phyloP scores from a whole-genome alignment of 2,329 filamentous ascomycete genomes.

The Sclerotinia minor region DNA sequence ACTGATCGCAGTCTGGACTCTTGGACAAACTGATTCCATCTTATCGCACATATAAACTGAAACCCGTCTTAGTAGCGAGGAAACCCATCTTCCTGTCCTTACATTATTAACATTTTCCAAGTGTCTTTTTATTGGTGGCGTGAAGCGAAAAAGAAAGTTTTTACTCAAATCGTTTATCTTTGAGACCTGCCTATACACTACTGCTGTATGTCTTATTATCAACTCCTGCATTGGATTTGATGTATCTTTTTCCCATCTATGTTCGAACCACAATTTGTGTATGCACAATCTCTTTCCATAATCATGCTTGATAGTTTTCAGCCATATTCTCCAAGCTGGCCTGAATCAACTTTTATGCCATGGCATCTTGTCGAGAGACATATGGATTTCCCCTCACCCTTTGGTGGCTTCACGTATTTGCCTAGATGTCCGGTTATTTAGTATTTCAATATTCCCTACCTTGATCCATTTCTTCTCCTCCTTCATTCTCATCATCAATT shows the following conservation, averaged over 20 bases:
- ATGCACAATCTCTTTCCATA: background rate
- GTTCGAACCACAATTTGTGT: background rate
- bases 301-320: background rate
- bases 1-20: no score
- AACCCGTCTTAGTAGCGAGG: no score
- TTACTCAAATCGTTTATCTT: background rate
- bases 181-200: background rate
- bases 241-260: background rate
- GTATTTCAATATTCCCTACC: conserved; percentile 22
- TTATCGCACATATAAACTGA: no score
- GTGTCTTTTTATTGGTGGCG: conserved; percentile 9
- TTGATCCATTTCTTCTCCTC: background rate
- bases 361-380: background rate
- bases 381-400: background rate
- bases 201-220: background rate
- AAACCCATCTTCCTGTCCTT: conserved; percentile 2
- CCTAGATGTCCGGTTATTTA: conserved; percentile 8
- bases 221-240: background rate
- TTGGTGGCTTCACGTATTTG: conserved; percentile 9
- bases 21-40: background rate
- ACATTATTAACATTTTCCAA: background rate
- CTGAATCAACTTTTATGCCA: background rate
- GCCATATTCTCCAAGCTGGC: conserved; percentile 4
- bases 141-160: background rate
- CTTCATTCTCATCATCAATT: conserved; percentile 16